These are phyloP conservation scores for Colletotrichum horii DNA, from an alignment of 2,329 filamentous ascomycete genomes.

Conservation along the genomic window DNA sequence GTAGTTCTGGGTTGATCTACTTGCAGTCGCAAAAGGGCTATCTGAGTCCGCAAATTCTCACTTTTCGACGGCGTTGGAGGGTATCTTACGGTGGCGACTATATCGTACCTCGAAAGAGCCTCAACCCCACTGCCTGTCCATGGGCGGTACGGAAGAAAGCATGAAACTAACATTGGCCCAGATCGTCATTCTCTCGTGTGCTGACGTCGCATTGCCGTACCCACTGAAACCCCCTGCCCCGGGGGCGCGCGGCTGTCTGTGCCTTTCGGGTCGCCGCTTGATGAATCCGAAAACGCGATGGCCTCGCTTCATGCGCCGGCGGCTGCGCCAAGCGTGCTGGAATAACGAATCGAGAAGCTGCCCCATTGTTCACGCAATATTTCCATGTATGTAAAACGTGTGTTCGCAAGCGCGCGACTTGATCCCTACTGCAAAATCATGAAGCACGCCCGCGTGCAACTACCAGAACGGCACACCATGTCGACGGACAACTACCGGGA, in stretches of 20 bases:
- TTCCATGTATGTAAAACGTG: neutral
- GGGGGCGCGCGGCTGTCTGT: neutral
- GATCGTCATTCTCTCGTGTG: neutral
- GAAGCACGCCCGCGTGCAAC: neutral
- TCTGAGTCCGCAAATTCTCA: no score
- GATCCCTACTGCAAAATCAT: neutral
- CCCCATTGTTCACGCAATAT: neutral
- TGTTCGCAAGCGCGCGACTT: neutral
- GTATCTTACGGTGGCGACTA: no score
- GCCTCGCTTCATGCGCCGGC: neutral
- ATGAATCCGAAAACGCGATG: neutral
- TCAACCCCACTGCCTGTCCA: no score
- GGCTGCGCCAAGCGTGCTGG: neutral
- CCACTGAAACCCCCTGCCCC: neutral
- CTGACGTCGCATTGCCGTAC: neutral
- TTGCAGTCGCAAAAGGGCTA: no score
- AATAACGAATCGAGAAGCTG: neutral
- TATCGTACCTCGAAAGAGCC: no score
- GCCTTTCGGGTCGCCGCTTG: neutral
- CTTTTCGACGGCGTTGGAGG: no score
- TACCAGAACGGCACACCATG: fast-evolving
- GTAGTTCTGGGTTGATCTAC: no score
- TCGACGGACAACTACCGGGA: neutral
- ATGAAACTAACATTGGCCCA: neutral
- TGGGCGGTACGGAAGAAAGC: no score